Conservation (phyloP, 306 rosid species). For the Lathyrus aphaca region DNA sequence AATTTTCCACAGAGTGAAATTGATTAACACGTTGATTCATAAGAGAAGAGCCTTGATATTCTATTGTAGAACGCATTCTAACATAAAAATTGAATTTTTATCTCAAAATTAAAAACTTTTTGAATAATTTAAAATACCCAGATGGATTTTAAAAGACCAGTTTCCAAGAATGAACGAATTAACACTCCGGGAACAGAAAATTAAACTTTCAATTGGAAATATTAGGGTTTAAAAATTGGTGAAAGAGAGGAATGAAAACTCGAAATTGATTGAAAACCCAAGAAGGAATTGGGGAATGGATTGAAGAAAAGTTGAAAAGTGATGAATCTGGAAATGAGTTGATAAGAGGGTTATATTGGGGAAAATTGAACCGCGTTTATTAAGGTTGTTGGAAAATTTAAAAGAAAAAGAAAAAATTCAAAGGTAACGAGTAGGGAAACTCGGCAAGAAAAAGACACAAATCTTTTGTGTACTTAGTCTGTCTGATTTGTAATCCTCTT, state of each 20-base stretch:
- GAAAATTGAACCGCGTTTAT: not conserved
- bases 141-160: not conserved
- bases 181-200: too few species aligned
- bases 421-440: not conserved
- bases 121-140: not conserved
- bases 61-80: conserved; percentile 72
- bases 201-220: too few species aligned
- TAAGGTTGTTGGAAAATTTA: not conserved
- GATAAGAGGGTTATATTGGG: not conserved
- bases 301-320: conserved; percentile 4
- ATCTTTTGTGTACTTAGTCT: not conserved
- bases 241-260: not conserved
- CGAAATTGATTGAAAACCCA: too few species aligned
- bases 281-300: not conserved
- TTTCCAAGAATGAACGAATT: not conserved
- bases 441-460: not conserved
- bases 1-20: conserved; percentile 58
- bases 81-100: conserved; percentile 6
- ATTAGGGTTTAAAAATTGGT: too few species aligned
- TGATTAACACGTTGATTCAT: conserved; percentile 50
- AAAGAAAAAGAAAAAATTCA: not conserved
- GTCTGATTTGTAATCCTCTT: too few species aligned
- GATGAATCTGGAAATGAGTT: not conserved
- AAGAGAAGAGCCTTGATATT: conserved; percentile 63
- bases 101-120: not conserved